Evolutionary conservation across 2,329 filamentous ascomycete species (phyloP), one percentile per base, ranked within the genome.

Genomic region (Aspergillus piperis): DNA sequence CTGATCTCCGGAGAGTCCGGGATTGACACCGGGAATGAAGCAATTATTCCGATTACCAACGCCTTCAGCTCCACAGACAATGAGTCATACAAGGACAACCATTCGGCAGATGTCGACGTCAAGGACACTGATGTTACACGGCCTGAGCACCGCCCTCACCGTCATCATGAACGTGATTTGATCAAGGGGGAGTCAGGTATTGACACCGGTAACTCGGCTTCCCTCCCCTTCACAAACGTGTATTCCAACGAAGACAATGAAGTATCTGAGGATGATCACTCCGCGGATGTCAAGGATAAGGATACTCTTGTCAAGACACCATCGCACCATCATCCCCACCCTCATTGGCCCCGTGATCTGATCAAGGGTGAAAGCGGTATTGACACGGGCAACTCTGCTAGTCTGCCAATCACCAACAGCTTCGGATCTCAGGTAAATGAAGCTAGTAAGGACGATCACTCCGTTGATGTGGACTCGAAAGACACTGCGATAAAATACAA

Each of bases 291-390:
- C 38, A 68, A 32, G 8, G 19, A 13, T 21, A 44, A 44, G 19
- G 41, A 44, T 10, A 44, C 41, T 2, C 3, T 44, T 21, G 5
- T 44, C 10, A 21, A 44, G 10, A 17, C 41, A 5, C 8, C 19
- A 2, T 44, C 17, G 1, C 41, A 21, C 17, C 19, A 23, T 1
- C 41, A 23, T 36, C 32, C 32, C 11, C 25, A 48, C 13, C 10
- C 32, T 10, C 7, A 41, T 44, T 11, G 11, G 23, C 39, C 47
- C n/a, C 23, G 21, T 4, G 23, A 64, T 5, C 60, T 61, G 1
- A 59, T 71, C 15, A 66, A 64, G 23, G 68, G 70, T 1, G 66
- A 67, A 5, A 61, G 64, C 7, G 70, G 66, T 5, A 19, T 70
- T 8, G 70, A 73, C 32, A 65, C 51, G 15, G 69, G 69, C 2